These are phyloP conservation scores for Irpex sp. DNA, from an alignment of 1,284 basidiomycete species.

Conservation along the genomic window DNA sequence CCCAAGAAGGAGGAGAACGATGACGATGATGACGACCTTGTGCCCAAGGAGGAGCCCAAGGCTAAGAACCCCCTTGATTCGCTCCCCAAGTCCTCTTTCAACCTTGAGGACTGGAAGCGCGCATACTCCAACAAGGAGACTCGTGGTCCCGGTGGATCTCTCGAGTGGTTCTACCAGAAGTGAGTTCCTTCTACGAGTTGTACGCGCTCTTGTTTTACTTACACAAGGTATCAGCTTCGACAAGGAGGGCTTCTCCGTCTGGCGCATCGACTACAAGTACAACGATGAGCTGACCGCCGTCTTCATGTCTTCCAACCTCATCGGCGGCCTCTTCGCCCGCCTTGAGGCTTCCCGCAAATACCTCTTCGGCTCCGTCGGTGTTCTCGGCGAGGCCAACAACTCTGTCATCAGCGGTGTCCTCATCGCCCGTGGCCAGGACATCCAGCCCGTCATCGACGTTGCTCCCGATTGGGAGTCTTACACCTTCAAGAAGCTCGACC, in stretches of 20 bases:
- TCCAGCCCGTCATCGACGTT: conserved; percentile 68
- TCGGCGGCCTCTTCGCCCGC: conserved; percentile 95
- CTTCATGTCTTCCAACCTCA: conserved; percentile 92
- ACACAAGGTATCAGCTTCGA: conserved; percentile 66
- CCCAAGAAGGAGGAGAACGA: conserved; percentile 62
- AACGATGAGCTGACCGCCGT: conserved; percentile 89
- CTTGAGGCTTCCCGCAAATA: conserved; percentile 94
- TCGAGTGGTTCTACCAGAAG: conserved; percentile 93
- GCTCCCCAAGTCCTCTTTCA: conserved; percentile 89
- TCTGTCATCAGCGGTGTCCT: conserved; percentile 78
- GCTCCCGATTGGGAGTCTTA: conserved; percentile 97
- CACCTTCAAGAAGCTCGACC: conserved; percentile 70
- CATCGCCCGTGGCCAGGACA: conserved; percentile 77
- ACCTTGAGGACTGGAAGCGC: conserved; percentile 98
- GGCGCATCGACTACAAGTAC: conserved; percentile 97
- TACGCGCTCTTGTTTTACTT: conserved; percentile 11
- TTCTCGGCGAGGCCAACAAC: conserved; percentile 81
- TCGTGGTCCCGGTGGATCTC: conserved; percentile 64
- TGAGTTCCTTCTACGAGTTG: conserved; percentile 33
- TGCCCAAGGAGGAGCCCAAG: conserved; percentile 66
- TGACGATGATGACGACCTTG: conserved; percentile 65
- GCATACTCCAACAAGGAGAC: conserved; percentile 98
- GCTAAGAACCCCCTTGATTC: conserved; percentile 92
- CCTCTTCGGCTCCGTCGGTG: conserved; percentile 91
- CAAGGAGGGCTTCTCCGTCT: conserved; percentile 87